phyloP scores from a whole-genome alignment of 768 basidiomycete genomes.

The Tricholoma sp. region DNA sequence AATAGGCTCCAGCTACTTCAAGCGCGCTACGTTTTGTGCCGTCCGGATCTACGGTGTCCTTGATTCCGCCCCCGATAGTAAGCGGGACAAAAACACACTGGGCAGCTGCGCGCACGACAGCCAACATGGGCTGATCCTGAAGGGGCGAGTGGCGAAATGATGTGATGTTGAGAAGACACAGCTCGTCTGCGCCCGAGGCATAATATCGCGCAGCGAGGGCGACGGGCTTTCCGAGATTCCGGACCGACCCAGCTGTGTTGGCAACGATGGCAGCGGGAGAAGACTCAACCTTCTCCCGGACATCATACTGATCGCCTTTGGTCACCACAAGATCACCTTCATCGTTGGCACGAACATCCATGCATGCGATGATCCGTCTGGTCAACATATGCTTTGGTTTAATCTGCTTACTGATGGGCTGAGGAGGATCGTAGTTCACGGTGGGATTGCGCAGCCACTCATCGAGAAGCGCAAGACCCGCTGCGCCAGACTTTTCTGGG shows the following conservation, averaged over 20 bases:
- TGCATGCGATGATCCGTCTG: slow-evolving; percentile 92
- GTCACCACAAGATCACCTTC: slow-evolving; percentile 96
- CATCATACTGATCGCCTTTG: slow-evolving; percentile 99
- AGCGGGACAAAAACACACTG: slow-evolving; percentile 93
- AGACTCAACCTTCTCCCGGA: slow-evolving; percentile 68
- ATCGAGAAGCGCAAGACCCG: slow-evolving; percentile 76
- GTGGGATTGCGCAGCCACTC: slow-evolving; percentile 70
- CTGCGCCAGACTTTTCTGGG: slow-evolving; percentile 92
- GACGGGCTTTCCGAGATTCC: slow-evolving; percentile 97
- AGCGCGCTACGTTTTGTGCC: slow-evolving; percentile 82
- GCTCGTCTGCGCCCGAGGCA: slow-evolving; percentile 85
- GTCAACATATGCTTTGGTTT: slow-evolving; percentile 65
- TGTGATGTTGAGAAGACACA: slow-evolving; percentile 98
- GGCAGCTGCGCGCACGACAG: slow-evolving; percentile 87
- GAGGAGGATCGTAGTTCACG: slow-evolving; percentile 28
- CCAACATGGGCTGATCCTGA: slow-evolving; percentile 96
- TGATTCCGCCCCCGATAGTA: slow-evolving; percentile 98
- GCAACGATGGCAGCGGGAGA: slow-evolving; percentile 24
- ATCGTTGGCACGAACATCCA: slow-evolving; percentile 97
- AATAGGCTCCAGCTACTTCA: slow-evolving; percentile 94
- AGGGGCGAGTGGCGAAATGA: slow-evolving; percentile 97
- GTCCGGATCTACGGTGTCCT: slow-evolving; percentile 93
- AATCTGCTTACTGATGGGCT: slow-evolving; percentile 33
- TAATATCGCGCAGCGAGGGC: slow-evolving; percentile 86
- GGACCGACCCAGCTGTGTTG: slow-evolving; percentile 68